These are phyloP conservation scores for Vigna mungo DNA, from an alignment of 306 rosid species.

Conservation along the genomic window DNA sequence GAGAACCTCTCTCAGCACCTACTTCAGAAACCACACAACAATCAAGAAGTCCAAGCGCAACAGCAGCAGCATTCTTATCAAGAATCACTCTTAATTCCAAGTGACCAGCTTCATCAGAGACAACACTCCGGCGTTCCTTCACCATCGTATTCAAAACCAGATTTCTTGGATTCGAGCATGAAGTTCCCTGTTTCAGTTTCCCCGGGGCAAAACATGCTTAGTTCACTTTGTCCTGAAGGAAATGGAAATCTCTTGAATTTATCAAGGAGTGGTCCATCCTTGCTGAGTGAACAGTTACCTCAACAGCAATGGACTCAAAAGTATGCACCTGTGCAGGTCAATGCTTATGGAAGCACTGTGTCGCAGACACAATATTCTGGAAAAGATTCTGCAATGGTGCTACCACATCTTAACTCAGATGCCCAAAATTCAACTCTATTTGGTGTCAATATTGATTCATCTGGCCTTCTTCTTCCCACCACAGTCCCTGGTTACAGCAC, in stretches of 20 bases:
- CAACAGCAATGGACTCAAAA: constrained; percentile 71
- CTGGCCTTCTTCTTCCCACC: constrained; percentile 85
- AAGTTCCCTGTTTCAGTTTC: constrained; percentile 62
- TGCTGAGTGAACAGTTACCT: constrained; percentile 69
- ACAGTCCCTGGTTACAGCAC: constrained; percentile 66
- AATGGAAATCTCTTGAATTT: constrained; percentile 59
- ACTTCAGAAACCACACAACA: constrained; percentile 66
- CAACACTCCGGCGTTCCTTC: constrained; percentile 67
- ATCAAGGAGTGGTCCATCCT: constrained; percentile 63
- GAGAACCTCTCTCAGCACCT: constrained; percentile 76
- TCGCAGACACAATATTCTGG: constrained; percentile 68
- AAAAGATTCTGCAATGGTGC: constrained; percentile 67
- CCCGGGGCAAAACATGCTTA: constrained; percentile 65
- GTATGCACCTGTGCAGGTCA: constrained; percentile 65
- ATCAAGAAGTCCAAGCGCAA: constrained; percentile 67
- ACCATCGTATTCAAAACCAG: constrained; percentile 67
- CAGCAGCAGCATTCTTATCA: constrained; percentile 67
- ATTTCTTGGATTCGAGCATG: constrained; percentile 66
- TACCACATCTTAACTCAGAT: constrained; percentile 66
- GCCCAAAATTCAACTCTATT: constrained; percentile 74
- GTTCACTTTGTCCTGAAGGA: constrained; percentile 76
- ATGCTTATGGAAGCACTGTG: constrained; percentile 60
- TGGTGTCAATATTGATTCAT: constrained; percentile 87
- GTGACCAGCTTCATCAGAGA: constrained; percentile 71
- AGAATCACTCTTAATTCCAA: constrained; percentile 60